phyloP scores from a whole-genome alignment of 352 stramenopile species.

The Blastocystis sp. region DNA sequence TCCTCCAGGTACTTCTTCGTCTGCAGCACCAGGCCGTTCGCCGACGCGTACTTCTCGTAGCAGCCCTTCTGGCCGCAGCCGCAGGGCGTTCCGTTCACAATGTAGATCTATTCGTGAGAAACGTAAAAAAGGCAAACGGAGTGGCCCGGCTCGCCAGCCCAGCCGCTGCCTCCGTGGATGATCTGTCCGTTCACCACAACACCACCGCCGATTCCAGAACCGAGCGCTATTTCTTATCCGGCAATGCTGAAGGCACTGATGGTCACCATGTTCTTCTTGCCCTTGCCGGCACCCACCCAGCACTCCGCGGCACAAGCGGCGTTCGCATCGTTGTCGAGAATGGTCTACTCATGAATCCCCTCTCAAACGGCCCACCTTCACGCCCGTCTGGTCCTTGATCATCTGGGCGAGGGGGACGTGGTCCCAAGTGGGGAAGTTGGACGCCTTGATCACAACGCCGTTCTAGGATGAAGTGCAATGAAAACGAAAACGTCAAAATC shows the following conservation, averaged over 20 bases:
- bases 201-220: constrained; percentile 41
- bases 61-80: constrained; percentile 56
- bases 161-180: constrained; percentile 56
- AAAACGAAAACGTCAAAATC: constrained; percentile 46
- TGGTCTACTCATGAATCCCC: not conserved
- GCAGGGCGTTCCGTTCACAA: constrained; percentile 36
- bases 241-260: not conserved
- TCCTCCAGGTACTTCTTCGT: constrained; percentile 17
- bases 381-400: constrained; percentile 26
- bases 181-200: constrained; percentile 43
- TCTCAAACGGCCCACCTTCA: not conserved
- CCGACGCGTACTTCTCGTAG: constrained; percentile 53
- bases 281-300: constrained; percentile 35
- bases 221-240: constrained; percentile 6
- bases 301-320: constrained; percentile 40
- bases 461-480: constrained; percentile 14
- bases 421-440: constrained; percentile 61
- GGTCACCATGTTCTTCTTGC: constrained; percentile 44
- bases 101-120: constrained; percentile 19
- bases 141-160: constrained; percentile 52
- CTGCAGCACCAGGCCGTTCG: constrained; percentile 27
- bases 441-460: constrained; percentile 57
- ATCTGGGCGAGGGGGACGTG: constrained; percentile 55
- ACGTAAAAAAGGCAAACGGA: not conserved
- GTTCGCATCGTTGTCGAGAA: constrained; percentile 59